phyloP scores from a whole-genome alignment of 106 monocot genomes.

The Dendrobium officinale region DNA sequence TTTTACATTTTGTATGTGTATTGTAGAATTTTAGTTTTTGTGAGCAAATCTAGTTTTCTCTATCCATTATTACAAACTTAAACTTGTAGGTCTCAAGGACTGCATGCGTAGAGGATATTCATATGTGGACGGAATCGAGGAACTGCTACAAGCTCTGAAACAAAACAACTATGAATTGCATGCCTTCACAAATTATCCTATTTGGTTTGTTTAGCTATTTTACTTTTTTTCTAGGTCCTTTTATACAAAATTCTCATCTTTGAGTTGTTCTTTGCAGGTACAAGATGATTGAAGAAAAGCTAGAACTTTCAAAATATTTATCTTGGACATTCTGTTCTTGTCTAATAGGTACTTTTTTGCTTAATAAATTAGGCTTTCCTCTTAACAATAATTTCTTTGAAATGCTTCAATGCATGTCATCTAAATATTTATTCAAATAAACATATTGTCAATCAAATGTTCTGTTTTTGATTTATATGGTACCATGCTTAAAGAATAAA shows the following conservation, averaged over 20 bases:
- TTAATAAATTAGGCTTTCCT: background rate
- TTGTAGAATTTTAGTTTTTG: background rate
- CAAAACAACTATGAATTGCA: conserved; percentile 80
- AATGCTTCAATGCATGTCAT: background rate
- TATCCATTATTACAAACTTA: background rate
- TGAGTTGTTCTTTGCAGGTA: conserved; percentile 51
- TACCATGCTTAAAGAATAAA: background rate
- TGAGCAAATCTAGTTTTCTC: background rate
- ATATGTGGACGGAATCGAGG: conserved; percentile 80
- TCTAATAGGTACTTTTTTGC: conserved; percentile 37
- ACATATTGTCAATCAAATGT: background rate
- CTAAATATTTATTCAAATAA: background rate
- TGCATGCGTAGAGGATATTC: conserved; percentile 75
- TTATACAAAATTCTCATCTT: background rate
- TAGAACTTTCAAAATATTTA: conserved; percentile 77
- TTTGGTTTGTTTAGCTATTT: conserved; percentile 46
- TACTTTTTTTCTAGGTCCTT: background rate
- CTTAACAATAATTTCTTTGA: background rate
- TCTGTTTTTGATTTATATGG: background rate
- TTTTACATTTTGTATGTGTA: background rate
- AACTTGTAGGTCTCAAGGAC: conserved; percentile 71
- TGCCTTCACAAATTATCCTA: conserved; percentile 97
- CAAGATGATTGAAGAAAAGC: conserved; percentile 86
- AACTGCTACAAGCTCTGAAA: conserved; percentile 57
- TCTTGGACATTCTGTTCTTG: conserved; percentile 99